These are phyloP conservation scores for Eutrema salsugineum DNA, from an alignment of 441 rosid genomes.

Conservation along the genomic window DNA sequence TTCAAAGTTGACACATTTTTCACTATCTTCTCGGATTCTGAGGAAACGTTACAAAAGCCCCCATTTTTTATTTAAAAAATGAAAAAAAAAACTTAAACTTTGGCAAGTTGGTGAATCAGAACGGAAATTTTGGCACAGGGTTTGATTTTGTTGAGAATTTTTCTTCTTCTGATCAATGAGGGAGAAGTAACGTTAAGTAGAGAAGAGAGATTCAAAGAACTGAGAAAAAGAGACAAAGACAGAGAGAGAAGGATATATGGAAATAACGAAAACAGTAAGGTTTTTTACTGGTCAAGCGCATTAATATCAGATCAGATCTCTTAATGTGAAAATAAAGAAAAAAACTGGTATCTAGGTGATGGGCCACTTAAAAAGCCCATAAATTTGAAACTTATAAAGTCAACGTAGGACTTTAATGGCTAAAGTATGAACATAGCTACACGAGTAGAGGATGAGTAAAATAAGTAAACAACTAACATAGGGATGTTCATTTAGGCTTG, in stretches of 20 bases:
- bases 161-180: not conserved
- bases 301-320: conserved; percentile 30
- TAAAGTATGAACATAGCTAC: not conserved
- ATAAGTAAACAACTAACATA: not conserved
- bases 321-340: not conserved
- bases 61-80: not conserved
- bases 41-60: not conserved
- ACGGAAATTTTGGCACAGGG: not conserved
- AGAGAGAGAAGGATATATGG: not conserved
- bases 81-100: not conserved
- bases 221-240: not conserved
- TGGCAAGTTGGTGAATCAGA: not conserved
- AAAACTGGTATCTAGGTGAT: conserved; percentile 9
- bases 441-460: not conserved
- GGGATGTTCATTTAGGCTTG: not conserved
- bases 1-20: conserved; percentile 23
- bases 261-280: not conserved
- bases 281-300: conserved; percentile 14
- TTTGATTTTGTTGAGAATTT: not conserved
- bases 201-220: not conserved
- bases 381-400: not conserved
- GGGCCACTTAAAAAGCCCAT: conserved; percentile 28
- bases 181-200: not conserved
- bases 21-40: not conserved
- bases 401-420: not conserved